Conservation (phyloP, 176 grass and related monocot genomes). For the Themeda triandra region DNA sequence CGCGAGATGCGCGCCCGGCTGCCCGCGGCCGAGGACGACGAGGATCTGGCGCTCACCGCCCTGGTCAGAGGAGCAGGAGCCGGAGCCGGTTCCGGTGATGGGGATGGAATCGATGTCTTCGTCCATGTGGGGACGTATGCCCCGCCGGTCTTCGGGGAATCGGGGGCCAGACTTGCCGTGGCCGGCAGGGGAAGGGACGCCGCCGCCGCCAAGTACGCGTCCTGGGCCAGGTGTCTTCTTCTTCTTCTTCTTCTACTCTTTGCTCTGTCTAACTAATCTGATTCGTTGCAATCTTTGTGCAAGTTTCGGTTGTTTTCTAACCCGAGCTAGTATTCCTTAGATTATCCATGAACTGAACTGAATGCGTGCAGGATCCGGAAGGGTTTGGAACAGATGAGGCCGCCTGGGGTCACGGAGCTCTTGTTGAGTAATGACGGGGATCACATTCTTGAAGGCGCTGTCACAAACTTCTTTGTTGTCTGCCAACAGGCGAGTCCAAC, state of each 20-base stretch:
- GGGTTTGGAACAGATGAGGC: constrained; percentile 66
- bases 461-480: constrained; percentile 89
- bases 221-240: constrained; percentile 56
- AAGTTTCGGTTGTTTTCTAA: background rate
- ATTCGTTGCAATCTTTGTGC: background rate
- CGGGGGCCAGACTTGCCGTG: constrained; percentile 57
- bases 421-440: constrained; percentile 80
- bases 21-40: background rate
- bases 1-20: constrained; percentile 28
- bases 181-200: constrained; percentile 55
- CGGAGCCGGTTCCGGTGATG: background rate
- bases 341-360: background rate
- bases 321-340: background rate
- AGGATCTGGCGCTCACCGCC: constrained; percentile 62
- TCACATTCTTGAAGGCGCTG: constrained; percentile 72
- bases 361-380: constrained; percentile 52
- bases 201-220: constrained; percentile 62
- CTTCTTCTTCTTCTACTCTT: no score
- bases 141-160: constrained; percentile 50
- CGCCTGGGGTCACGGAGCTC: constrained; percentile 64
- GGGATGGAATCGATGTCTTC: constrained; percentile 40
- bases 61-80: constrained; percentile 36
- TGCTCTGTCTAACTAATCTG: no score
- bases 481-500: constrained; percentile 45
- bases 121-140: constrained; percentile 59